Conservation (phyloP, 768 basidiomycete species). For the Pisolithus microcarpus region DNA sequence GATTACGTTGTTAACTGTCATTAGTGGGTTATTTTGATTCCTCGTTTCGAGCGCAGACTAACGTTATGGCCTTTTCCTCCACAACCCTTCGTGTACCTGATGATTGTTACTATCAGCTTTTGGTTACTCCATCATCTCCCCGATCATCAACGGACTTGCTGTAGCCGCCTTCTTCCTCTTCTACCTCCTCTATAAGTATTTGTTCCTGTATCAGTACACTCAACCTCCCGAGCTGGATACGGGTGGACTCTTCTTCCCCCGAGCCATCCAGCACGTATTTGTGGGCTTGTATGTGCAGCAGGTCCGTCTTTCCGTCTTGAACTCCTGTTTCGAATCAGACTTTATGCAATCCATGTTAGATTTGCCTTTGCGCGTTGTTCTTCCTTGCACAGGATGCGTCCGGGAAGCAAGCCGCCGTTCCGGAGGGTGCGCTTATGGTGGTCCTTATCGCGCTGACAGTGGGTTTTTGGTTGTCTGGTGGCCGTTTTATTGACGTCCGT, state of each 20-base stretch:
- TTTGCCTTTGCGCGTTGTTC: constrained; percentile 83
- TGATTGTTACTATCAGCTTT: constrained; percentile 36
- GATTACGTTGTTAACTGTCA: constrained; percentile 75
- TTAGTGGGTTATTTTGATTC: constrained; percentile 44
- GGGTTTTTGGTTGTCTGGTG: constrained; percentile 19
- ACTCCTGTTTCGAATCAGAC: neutral
- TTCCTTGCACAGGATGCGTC: constrained; percentile 69
- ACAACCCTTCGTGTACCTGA: no score
- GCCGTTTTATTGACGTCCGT: neutral
- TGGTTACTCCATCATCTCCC: constrained; percentile 84
- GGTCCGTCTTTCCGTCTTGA: constrained; percentile 1
- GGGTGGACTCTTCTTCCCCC: constrained; percentile 93
- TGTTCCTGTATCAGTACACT: constrained; percentile 75
- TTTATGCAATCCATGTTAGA: constrained; percentile 1
- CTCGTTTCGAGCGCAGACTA: neutral
- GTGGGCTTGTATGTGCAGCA: constrained; percentile 92
- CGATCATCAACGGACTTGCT: constrained; percentile 88
- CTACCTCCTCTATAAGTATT: constrained; percentile 80
- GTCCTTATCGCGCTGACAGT: constrained; percentile 81
- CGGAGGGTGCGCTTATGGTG: constrained; percentile 79
- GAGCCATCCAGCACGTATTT: constrained; percentile 88
- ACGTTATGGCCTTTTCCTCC: neutral
- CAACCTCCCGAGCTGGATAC: constrained; percentile 68
- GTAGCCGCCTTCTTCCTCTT: constrained; percentile 76
- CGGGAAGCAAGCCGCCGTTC: constrained; percentile 46